These are phyloP conservation scores for Aspergillus sp. DNA, from an alignment of 2,329 filamentous ascomycete genomes.

Conservation along the genomic window DNA sequence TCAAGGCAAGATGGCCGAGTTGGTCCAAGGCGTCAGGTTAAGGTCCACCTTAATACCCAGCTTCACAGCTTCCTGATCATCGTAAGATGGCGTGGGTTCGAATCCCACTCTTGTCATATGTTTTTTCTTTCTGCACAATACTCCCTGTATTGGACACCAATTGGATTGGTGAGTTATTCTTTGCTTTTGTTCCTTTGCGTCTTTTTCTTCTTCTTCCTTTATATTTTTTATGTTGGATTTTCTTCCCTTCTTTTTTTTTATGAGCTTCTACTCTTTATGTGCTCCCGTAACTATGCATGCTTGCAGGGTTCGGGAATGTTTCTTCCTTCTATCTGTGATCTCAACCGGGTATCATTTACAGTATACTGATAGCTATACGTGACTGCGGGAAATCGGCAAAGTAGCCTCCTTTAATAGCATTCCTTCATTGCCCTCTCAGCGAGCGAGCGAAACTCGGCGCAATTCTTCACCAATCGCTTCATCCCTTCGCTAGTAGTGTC, in stretches of 20 bases:
- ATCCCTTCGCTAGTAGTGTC: conserved; percentile 14
- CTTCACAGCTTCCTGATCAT: conserved; percentile 10
- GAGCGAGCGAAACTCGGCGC: conserved; percentile 17
- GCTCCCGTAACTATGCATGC: too few species aligned
- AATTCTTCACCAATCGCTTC: conserved; percentile 14
- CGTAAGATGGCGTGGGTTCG: conserved; percentile 8
- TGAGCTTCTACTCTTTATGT: too few species aligned
- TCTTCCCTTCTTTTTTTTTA: too few species aligned
- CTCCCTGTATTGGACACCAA: too few species aligned
- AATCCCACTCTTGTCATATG: conserved; percentile 8
- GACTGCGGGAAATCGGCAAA: background rate
- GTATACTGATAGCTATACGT: background rate
- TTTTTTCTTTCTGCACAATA: background rate
- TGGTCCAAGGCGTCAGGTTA: conserved; percentile 40
- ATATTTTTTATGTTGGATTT: too few species aligned
- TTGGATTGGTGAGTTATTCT: too few species aligned
- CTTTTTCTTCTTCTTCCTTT: too few species aligned
- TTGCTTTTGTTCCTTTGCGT: too few species aligned
- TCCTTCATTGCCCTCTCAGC: conserved; percentile 9
- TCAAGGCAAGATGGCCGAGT: conserved; percentile 38
- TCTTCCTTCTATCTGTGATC: too few species aligned
- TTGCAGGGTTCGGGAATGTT: too few species aligned
- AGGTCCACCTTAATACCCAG: conserved; percentile 21
- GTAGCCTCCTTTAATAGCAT: background rate
- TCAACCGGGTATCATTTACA: too few species aligned